Percentiles rank a stretch among this genome's conserved stretches.
phyloP scores from a whole-genome alignment of 2,329 filamentous ascomycete species.

The Colletotrichum simmondsii region DNA sequence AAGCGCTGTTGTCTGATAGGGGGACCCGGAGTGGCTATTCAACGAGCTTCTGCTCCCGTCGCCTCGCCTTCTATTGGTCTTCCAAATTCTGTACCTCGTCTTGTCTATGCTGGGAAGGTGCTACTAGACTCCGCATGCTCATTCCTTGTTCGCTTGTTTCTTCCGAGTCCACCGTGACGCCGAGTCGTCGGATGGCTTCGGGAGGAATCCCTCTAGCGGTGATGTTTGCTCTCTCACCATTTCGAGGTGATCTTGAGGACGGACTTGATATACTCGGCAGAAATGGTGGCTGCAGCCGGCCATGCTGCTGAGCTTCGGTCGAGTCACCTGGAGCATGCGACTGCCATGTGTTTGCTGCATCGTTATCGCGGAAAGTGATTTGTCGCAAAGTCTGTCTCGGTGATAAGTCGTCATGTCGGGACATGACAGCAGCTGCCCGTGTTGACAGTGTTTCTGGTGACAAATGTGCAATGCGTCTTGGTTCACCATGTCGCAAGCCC shows the following conservation, averaged over 20 bases:
- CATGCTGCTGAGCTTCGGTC: slow-evolving; percentile 60
- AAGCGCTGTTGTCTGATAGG: too few relatives aligned
- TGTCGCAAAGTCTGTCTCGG: not conserved
- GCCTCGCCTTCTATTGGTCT: not conserved
- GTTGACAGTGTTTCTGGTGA: not conserved
- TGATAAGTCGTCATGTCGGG: not conserved
- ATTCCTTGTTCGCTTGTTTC: slow-evolving; percentile 39
- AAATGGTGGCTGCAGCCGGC: slow-evolving; percentile 45
- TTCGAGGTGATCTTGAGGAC: slow-evolving; percentile 1
- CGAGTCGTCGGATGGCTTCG: slow-evolving; percentile 59
- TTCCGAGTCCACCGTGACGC: slow-evolving; percentile 59
- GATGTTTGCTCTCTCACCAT: slow-evolving; percentile 43
- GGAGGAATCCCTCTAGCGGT: slow-evolving; percentile 52
- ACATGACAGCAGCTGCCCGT: not conserved
- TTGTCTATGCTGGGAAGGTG: not conserved
- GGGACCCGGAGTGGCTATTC: not conserved
- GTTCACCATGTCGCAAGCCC: not conserved
- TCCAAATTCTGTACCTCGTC: not conserved
- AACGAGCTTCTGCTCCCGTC: not conserved
- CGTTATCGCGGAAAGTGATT: slow-evolving; percentile 56
- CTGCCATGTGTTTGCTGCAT: slow-evolving; percentile 53
- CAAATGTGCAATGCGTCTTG: not conserved
- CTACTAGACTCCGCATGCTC: not conserved
- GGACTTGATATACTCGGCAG: not conserved
- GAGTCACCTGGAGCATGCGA: slow-evolving; percentile 62